Percentiles rank a stretch among this genome's conserved stretches.
phyloP scores from a whole-genome alignment of 129 eudicot genomes.

The Mikania micrantha region DNA sequence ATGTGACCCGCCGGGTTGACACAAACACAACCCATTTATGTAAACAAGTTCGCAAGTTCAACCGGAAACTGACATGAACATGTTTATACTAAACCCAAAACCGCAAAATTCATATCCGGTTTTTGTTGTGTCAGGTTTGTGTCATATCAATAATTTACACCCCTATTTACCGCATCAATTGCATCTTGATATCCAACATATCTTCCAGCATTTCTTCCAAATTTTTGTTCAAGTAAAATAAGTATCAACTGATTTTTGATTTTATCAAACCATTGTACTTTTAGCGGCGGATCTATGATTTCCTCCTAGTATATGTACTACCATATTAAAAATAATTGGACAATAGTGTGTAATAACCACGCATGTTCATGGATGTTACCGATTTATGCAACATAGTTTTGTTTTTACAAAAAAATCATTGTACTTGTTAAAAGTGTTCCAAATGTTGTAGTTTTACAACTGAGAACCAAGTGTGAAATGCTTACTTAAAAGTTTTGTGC shows the following conservation, averaged over 20 bases:
- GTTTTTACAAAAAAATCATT: background rate
- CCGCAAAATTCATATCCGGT: too few species aligned
- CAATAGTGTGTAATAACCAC: background rate
- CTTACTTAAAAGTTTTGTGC: background rate
- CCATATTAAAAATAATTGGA: background rate
- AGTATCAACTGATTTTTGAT: background rate
- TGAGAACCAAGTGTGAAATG: background rate
- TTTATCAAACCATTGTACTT: background rate
- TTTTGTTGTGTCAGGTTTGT: too few species aligned
- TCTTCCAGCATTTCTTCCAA: background rate
- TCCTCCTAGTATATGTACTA: background rate
- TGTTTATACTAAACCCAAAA: too few species aligned
- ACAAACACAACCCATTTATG: too few species aligned
- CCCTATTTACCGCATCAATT: too few species aligned
- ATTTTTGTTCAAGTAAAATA: background rate
- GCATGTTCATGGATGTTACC: background rate
- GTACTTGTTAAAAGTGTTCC: background rate
- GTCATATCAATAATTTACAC: too few species aligned
- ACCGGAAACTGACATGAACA: too few species aligned
- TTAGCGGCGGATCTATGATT: background rate
- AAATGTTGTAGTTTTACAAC: background rate
- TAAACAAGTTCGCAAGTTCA: too few species aligned
- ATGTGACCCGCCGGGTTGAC: too few species aligned
- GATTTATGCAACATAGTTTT: background rate
- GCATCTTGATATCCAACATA: background rate